Percentiles rank a stretch among this genome's conserved stretches.
phyloP scores from a whole-genome alignment of 1,139 yeast genomes.

The Magnusiomyces suaveolens region DNA sequence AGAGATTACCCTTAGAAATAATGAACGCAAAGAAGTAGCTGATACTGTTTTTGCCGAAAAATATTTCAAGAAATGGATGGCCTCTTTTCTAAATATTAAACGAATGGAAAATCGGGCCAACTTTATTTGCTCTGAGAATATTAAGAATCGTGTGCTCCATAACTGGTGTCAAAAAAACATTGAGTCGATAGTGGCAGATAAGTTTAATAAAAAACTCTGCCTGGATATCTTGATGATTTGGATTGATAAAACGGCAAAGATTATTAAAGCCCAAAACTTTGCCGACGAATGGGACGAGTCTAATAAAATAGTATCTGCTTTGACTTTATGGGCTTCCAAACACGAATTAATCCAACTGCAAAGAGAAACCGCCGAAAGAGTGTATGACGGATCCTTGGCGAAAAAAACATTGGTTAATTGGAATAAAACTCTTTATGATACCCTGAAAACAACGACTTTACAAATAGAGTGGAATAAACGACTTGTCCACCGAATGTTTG shows the following conservation, averaged over 20 bases:
- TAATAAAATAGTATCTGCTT: neutral
- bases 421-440: constrained; percentile 6
- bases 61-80: neutral
- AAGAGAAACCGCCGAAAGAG: constrained; percentile 1
- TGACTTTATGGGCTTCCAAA: constrained; percentile 1
- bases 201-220: constrained; percentile 6
- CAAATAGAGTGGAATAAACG: neutral
- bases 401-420: constrained; percentile 4
- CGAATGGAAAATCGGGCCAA: neutral
- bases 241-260: constrained; percentile 1
- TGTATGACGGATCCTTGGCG: neutral
- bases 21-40: neutral
- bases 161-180: constrained; percentile 6
- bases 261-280: neutral
- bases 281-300: neutral
- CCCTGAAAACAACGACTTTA: neutral
- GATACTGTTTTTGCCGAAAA: neutral
- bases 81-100: neutral
- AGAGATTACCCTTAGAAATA: neutral
- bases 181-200: constrained; percentile 2
- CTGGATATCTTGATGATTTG: constrained; percentile 4
- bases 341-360: neutral
- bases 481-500: neutral
- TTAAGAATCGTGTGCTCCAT: constrained; percentile 6
- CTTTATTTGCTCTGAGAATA: neutral